Percentiles rank a stretch among this genome's conserved stretches.
These are phyloP conservation scores for Jaltomata sinuosa DNA, from an alignment of 257 asterid species.

Conservation along the genomic window DNA sequence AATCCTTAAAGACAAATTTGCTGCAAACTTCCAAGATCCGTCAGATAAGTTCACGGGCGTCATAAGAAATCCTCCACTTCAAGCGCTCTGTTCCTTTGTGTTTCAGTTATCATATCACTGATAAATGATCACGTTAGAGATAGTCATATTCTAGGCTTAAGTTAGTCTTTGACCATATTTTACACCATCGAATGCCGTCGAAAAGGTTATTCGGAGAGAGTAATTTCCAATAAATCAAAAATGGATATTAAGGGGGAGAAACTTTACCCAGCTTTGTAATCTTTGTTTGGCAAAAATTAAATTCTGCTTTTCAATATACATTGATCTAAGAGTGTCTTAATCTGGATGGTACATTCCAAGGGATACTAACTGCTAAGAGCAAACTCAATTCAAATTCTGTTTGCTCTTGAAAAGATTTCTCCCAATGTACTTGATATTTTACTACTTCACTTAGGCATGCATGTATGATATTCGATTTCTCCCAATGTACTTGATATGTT, in stretches of 20 bases:
- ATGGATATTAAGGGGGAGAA: background rate
- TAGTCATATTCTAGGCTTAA: background rate
- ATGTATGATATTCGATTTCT: no score
- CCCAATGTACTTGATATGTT: background rate
- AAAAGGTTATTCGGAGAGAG: background rate
- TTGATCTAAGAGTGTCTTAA: background rate
- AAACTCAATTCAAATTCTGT: background rate
- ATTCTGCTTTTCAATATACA: background rate
- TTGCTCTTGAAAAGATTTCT: background rate
- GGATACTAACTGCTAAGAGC: background rate
- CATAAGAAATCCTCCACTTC: background rate
- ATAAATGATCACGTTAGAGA: background rate
- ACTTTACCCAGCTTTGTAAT: background rate
- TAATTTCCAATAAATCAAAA: background rate
- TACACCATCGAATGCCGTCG: background rate
- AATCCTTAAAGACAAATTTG: background rate
- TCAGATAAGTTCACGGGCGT: background rate
- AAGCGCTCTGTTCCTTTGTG: background rate
- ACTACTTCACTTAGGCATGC: background rate
- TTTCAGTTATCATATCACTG: background rate
- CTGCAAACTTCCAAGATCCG: background rate
- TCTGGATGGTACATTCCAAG: background rate
- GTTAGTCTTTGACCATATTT: background rate
- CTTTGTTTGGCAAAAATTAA: background rate
- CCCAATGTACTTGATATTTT: background rate